Evolutionary conservation across 352 stramenopile genomes (phyloP), one percentile per base, ranked within the genome.

Genomic region (Chrysophaeum taylorii): DNA sequence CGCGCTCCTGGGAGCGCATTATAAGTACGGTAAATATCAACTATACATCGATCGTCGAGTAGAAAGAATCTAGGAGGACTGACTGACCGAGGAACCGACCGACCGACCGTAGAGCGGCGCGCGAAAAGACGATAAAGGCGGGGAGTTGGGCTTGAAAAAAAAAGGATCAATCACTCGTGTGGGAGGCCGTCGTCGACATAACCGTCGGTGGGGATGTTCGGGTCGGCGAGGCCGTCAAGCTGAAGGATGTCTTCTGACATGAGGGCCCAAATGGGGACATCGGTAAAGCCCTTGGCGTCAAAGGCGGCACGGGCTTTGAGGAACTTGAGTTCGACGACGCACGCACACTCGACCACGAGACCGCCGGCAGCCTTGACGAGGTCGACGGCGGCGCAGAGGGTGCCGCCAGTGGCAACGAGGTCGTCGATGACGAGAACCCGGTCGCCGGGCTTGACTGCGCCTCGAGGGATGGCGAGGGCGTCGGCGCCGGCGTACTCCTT

Each of bases 401-500:
- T 98, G 72, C 92, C 93, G 64, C 94, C 94, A 2, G 93, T 98
- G 25, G 94, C 94, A 25, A 98, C 85, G 68, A 98, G 81, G 77
- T 98, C 94, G 77, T 98, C 94, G 73, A 98, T 90, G 43, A 98
- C 87, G 64, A 98, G 82, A 37, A 98, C 92, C 61, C 88, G 81
- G 77, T 97, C 88, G 60, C 91, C 91, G 69, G 88, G 78, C 78
- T 93, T 80, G 53, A 87, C 85, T 69, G 80, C 82, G 57, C 82
- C 82, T 4, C 72, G 45, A 73, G 86, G 82, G 1, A 87, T 74
- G 4, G 78, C 83, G 53, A 88, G 73, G 27, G 81, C 82, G 9
- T 64, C 72, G 15, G 79, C 75, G 18, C 78, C 79, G 23, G 80
- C 82, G 76, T 94, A 94, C 74, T 94, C 94, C 75, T 96, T 96